A percentile compares a stretch with the other conserved stretches of the same genome.
Evolutionary conservation across 192 early-diverging fungal species (phyloP).

Genomic region (Coemansia sp.): DNA sequence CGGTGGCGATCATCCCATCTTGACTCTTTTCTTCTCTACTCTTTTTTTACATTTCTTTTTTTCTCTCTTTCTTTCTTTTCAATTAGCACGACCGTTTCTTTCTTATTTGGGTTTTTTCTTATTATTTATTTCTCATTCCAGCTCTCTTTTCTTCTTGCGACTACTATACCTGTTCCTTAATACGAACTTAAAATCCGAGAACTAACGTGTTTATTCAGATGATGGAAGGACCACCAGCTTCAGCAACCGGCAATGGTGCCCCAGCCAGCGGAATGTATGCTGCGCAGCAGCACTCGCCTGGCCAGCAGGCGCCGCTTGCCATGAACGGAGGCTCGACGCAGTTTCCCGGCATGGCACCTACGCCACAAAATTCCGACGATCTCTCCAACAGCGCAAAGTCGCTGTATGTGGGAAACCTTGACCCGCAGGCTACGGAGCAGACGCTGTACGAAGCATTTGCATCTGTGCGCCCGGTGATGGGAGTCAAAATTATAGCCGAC

Average conservation of each 20-base stretch:
- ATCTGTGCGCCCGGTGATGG: conserved; percentile 59
- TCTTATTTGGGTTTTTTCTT: conserved; percentile 5
- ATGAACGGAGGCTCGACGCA: conserved; percentile 31
- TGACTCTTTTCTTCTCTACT: conserved; percentile 4
- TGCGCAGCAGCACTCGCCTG: conserved; percentile 18
- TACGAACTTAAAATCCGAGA: neutral
- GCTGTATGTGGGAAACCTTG: conserved; percentile 85
- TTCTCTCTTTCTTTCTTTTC: conserved; percentile 15
- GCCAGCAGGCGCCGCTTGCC: conserved; percentile 28
- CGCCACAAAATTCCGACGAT: conserved; percentile 23
- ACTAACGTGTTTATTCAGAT: conserved; percentile 20
- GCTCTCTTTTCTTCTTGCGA: conserved; percentile 13
- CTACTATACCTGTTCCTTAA: neutral
- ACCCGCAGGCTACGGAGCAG: conserved; percentile 73
- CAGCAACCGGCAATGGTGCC: conserved; percentile 19
- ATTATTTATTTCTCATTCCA: conserved; percentile 3
- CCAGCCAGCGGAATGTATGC: conserved; percentile 31
- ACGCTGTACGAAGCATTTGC: conserved; percentile 75
- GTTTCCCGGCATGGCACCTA: conserved; percentile 27
- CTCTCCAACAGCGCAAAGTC: conserved; percentile 48
- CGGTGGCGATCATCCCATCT: neutral
- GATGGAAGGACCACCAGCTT: conserved; percentile 37
- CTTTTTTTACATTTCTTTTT: conserved; percentile 17
- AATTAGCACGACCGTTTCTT: conserved; percentile 16
- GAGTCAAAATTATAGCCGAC: conserved; percentile 80